Percentiles rank a stretch among this genome's conserved stretches.
Conservation (phyloP, 106 monocot species). For the Agapanthus africanus region DNA sequence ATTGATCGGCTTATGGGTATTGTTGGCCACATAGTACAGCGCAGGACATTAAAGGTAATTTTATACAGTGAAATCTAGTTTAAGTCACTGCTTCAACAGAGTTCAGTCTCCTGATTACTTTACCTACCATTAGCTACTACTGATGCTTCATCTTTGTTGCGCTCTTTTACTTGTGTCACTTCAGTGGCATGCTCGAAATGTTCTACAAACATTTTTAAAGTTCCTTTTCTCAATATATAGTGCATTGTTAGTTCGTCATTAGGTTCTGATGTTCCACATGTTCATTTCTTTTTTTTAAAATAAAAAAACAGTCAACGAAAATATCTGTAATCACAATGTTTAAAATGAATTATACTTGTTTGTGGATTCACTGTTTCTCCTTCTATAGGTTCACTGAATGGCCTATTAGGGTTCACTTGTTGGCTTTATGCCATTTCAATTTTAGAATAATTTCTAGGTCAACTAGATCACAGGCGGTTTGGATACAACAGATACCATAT, state of each 20-base stretch:
- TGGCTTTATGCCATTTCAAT: neutral
- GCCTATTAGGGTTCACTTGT: neutral
- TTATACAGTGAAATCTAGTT: neutral
- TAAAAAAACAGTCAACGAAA: neutral
- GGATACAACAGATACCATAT: neutral
- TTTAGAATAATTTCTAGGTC: neutral
- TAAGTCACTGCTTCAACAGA: neutral
- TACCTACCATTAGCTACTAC: no score
- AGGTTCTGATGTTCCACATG: neutral
- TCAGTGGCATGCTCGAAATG: neutral
- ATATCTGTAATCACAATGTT: neutral
- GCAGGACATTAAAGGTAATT: slow-evolving; percentile 79
- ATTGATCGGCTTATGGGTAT: slow-evolving; percentile 91
- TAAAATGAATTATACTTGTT: neutral
- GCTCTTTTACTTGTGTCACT: neutral
- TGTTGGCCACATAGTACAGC: slow-evolving; percentile 79
- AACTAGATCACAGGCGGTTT: neutral
- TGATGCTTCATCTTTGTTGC: no score
- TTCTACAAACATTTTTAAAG: neutral
- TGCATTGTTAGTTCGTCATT: neutral
- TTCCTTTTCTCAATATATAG: neutral
- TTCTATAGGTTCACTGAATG: neutral
- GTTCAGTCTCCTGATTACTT: neutral
- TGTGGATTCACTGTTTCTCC: neutral
- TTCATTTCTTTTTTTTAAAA: neutral